phyloP scores from a whole-genome alignment of 768 basidiomycete genomes.

The Boletus pseudopeckii region DNA sequence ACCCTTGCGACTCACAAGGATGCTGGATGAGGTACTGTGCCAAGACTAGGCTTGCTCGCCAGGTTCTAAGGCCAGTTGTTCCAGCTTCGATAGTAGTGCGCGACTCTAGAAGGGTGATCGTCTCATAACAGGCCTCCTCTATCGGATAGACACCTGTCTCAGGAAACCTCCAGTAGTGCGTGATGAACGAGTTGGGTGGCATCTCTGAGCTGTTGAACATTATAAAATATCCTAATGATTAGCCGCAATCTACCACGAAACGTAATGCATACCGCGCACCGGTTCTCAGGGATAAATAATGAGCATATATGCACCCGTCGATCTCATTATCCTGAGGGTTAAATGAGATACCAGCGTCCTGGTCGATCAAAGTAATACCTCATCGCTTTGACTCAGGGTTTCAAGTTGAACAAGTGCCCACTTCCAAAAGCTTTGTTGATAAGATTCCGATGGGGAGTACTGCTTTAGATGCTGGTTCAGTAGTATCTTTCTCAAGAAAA shows the following conservation, averaged over 20 bases:
- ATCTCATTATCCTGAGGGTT: slow-evolving; percentile 53
- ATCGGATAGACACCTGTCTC: neutral
- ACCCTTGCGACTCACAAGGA: slow-evolving; percentile 42
- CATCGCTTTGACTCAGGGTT: slow-evolving; percentile 32
- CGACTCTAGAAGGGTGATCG: slow-evolving; percentile 67
- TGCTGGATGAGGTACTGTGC: slow-evolving; percentile 57
- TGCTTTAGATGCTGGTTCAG: slow-evolving; percentile 47
- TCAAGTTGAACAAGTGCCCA: slow-evolving; percentile 60
- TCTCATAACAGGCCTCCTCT: slow-evolving; percentile 30
- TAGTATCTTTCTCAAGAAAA: slow-evolving; percentile 52
- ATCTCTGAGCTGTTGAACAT: slow-evolving; percentile 21
- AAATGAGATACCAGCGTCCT: neutral
- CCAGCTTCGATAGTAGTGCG: slow-evolving; percentile 70
- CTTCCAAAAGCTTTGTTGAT: slow-evolving; percentile 72
- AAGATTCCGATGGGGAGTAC: slow-evolving; percentile 63
- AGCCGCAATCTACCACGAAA: neutral
- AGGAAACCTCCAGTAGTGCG: slow-evolving; percentile 55
- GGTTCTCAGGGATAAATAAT: slow-evolving; percentile 49
- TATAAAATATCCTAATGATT: neutral
- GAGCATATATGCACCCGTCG: slow-evolving; percentile 61
- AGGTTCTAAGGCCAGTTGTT: slow-evolving; percentile 78
- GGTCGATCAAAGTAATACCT: slow-evolving; percentile 39
- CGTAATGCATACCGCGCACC: slow-evolving; percentile 24
- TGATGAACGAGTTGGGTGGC: slow-evolving; percentile 51
- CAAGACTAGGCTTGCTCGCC: slow-evolving; percentile 68